These are phyloP conservation scores for Penicillium paradoxum DNA, from an alignment of 495 filamentous ascomycete species.

Conservation along the genomic window DNA sequence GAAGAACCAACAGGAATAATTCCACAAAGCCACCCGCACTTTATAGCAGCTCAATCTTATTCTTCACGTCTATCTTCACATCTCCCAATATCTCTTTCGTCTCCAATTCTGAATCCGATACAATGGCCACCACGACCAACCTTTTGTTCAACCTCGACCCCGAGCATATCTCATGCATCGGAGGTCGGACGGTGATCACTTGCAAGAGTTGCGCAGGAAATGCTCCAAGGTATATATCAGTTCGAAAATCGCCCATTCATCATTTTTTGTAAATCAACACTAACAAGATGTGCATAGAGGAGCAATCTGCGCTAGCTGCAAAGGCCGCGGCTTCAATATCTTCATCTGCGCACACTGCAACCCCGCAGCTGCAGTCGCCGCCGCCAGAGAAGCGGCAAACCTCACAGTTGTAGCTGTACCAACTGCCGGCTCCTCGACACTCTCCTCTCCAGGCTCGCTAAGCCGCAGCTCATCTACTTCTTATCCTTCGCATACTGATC, in stretches of 20 bases:
- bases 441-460: constrained; percentile 27
- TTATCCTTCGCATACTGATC: constrained; percentile 20
- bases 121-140: constrained; percentile 21
- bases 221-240: constrained; percentile 31
- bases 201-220: constrained; percentile 38
- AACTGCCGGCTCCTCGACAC: constrained; percentile 24
- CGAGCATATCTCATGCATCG: constrained; percentile 33
- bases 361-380: constrained; percentile 21
- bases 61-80: background rate
- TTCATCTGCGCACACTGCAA: constrained; percentile 36
- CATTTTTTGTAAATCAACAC: background rate
- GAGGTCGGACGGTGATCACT: constrained; percentile 34
- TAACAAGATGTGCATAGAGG: constrained; percentile 16
- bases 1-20: background rate
- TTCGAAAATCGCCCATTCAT: background rate
- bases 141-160: constrained; percentile 29
- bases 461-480: constrained; percentile 33
- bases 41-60: background rate
- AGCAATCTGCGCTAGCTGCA: constrained; percentile 31
- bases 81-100: background rate
- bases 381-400: constrained; percentile 11
- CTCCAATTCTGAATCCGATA: background rate
- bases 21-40: background rate
- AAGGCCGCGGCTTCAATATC: constrained; percentile 36
- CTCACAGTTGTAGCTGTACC: constrained; percentile 6